Percentiles rank a stretch among this genome's conserved stretches.
Evolutionary conservation across 345 rosid species (phyloP).

Genomic region (Rhizophora mangle): DNA sequence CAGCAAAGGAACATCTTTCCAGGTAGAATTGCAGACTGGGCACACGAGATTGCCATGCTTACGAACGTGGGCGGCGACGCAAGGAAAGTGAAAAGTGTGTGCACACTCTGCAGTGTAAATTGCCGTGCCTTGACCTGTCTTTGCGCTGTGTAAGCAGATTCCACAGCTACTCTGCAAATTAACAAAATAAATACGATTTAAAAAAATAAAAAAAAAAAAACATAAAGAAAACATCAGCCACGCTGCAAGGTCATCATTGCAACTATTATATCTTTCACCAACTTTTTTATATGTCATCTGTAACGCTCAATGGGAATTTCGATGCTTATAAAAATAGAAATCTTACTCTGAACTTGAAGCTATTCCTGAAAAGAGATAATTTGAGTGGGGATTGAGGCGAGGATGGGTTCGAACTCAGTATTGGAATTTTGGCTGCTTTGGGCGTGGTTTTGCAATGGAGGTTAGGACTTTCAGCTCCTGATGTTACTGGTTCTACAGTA

Average conservation of each 20-base stretch:
- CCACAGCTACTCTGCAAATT: constrained; percentile 32
- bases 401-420: constrained; percentile 18
- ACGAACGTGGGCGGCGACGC: constrained; percentile 30
- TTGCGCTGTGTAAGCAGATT: constrained; percentile 32
- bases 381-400: constrained; percentile 36
- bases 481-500: constrained; percentile 11
- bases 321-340: background rate
- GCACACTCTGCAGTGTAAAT: constrained; percentile 34
- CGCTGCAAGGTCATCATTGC: background rate
- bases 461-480: constrained; percentile 29
- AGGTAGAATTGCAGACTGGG: constrained; percentile 27
- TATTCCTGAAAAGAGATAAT: constrained; percentile 27
- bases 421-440: constrained; percentile 12
- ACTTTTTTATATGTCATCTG: background rate
- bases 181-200: background rate
- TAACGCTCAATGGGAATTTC: background rate
- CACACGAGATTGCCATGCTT: constrained; percentile 26
- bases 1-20: constrained; percentile 34
- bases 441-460: constrained; percentile 16
- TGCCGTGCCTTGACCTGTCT: constrained; percentile 34
- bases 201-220: background rate
- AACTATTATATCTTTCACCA: too few species aligned
- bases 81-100: constrained; percentile 34
- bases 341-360: constrained; percentile 34
- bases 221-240: background rate